Evolutionary conservation across 306 rosid species (phyloP), one percentile per base, ranked within the genome.

Genomic region (Castanea sativa): DNA sequence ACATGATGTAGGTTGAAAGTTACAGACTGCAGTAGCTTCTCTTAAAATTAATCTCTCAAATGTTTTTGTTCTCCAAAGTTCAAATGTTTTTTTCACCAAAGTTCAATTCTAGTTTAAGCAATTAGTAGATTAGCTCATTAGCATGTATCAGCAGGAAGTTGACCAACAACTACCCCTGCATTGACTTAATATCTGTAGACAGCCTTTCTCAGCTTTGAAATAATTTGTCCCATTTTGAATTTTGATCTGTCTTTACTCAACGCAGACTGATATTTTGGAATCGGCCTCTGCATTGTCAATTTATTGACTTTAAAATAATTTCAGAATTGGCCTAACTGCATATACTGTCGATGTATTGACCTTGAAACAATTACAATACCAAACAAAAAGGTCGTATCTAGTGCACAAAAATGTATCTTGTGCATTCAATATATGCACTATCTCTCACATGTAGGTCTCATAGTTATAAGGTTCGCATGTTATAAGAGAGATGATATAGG

Each of bases 1-100:
- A 83, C 69, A 77, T 83, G 83, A 79, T 84, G 38, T 94, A 83
- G 61, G 69, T 55, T 12, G 41, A 74, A 43, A 72, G 23, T 38
- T 71, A 75, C 52, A 59, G 30, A 30, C 59, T 41, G 30, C 32
- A 60, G 27, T 45, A 45, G 20, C 68, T 75, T 72, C 64, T 29
- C 38, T 59, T 13, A 55, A 55, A 30, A 51, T 55, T 30, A 71
- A 63, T 30, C 55, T 43, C 27, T 71, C 69, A 71, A 32, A 25
- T 45, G 20, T 21, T 9, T 15, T 78, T 57, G 5, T 72, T 35
- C 23, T 2, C 6, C 2, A 25, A 25, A 25, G 27, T 25, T 25
- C 27, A 25, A 25, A 25, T 25, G 27, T 82, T 87, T 76, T 74
- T 67, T 76, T 32, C 20, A 18, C 29, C 27, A 53, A 14, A 74